These are phyloP conservation scores for Camellia lanceoleosa DNA, from an alignment of 148 eudicot species.

Conservation along the genomic window DNA sequence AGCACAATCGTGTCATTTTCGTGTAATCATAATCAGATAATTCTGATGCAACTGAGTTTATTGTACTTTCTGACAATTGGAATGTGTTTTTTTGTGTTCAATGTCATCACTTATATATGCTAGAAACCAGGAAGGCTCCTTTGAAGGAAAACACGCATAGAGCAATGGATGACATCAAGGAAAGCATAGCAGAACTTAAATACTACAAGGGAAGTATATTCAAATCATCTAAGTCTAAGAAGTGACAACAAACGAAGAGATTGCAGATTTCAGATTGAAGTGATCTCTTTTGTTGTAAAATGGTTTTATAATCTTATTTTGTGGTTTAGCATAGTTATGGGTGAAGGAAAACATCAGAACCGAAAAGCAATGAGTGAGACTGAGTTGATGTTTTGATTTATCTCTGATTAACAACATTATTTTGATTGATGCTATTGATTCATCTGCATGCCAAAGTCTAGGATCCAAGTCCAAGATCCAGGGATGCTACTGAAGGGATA, in stretches of 20 bases:
- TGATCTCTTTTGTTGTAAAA: slow-evolving; percentile 11
- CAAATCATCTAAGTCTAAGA: slow-evolving; percentile 40
- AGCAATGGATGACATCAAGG: slow-evolving; percentile 89
- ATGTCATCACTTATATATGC: background rate
- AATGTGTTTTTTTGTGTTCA: background rate
- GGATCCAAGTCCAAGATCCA: no score
- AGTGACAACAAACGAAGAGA: slow-evolving; percentile 16
- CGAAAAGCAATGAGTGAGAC: no score
- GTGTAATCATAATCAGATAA: background rate
- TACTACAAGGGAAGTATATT: slow-evolving; percentile 73
- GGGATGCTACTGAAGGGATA: no score
- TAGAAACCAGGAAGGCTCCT: slow-evolving; percentile 68
- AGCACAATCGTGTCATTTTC: background rate
- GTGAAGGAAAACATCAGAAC: no score
- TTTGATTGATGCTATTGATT: no score
- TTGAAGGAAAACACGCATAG: slow-evolving; percentile 74
- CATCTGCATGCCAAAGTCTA: no score
- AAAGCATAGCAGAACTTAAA: slow-evolving; percentile 85
- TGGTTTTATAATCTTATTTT: background rate
- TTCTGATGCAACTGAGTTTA: background rate
- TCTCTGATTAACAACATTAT: no score
- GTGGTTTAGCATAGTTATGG: background rate
- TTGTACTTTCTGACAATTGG: background rate
- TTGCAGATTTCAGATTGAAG: background rate
- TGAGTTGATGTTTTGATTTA: no score